Base-by-base conservation (phyloP, 2,329 filamentous ascomycete genomes). In the Colletotrichum endophyticum region DNA sequence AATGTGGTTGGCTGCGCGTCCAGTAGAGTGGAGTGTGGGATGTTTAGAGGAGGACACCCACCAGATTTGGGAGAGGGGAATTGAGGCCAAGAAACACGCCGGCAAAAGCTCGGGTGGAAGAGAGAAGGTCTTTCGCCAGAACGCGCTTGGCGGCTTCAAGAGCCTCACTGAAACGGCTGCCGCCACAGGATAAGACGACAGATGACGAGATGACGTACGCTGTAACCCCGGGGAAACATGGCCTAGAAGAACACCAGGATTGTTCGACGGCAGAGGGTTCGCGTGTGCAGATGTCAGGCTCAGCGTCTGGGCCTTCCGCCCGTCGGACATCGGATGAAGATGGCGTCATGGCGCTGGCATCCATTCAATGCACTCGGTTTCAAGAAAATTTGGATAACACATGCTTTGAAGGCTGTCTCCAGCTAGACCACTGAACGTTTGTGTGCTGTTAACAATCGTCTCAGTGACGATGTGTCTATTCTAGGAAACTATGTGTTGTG, bases 141-240 rank as follows among this genome's bases (percentile, higher is more conserved):
- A 62, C n/a, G 7, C 57, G 16, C 57, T 62, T 62, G 73, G 63
- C 30, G 15, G 61, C 56, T 34, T 32, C 62, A 63, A 72, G 66
- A 66, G 61, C 28, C 49, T 61, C 67, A 63, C 39, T 72, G 73
- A 75, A 76, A 76, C 73, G 64, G 16, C 30, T 49, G 34, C 44
- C 63, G 73, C 70, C 44, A 49, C 73, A 76, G 57, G 59, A 73
- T 36, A 57, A 34, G 73, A 73, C 73, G 73, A 76, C 57, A 73
- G 30, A 9, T n/a, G 44, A 66, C 53, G 34, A 72, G 44, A 66
- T 74, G 67, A 71, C 49, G 59, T 70, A 73, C 16, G 32, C 57
- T 34, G 63, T 56, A 63, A 68, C 63, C 22, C 19, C 25, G 15
- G 63, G 73, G 28, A 36, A 69, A 28, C 49, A 32, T 34, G 28